phyloP scores from a whole-genome alignment of 2,329 filamentous ascomycete species.

The Penicillium sp. region DNA sequence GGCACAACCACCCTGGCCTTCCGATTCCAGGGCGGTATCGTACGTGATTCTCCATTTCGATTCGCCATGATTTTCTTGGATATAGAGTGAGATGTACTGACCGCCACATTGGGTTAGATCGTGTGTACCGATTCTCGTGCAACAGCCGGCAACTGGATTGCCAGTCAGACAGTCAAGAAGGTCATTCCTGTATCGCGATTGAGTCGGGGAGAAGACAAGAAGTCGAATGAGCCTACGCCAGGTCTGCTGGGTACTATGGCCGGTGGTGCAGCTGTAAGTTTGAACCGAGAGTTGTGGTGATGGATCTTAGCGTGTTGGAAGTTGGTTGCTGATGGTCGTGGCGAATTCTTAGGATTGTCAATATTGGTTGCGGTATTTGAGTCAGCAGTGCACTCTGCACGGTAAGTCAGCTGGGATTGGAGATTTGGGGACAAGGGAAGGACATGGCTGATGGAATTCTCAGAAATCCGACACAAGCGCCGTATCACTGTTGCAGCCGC shows the following conservation, averaged over 20 bases:
- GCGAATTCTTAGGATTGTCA: slow-evolving; percentile 72
- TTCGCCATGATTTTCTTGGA: neutral
- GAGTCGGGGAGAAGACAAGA: slow-evolving; percentile 41
- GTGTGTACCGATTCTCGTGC: slow-evolving; percentile 97
- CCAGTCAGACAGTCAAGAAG: slow-evolving; percentile 99
- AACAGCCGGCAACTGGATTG: slow-evolving; percentile 98
- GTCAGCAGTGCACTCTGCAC: slow-evolving; percentile 98
- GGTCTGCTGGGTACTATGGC: slow-evolving; percentile 92
- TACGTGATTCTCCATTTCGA: slow-evolving; percentile 25
- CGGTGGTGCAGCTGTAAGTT: slow-evolving; percentile 81
- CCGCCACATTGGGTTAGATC: slow-evolving; percentile 52
- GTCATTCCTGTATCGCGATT: slow-evolving; percentile 64
- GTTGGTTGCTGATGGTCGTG: slow-evolving; percentile 13
- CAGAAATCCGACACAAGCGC: slow-evolving; percentile 92
- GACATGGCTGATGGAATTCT: slow-evolving; percentile 3
- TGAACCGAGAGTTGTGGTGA: neutral
- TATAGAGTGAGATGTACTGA: neutral
- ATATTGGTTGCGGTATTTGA: slow-evolving; percentile 98
- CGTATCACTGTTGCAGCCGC: slow-evolving; percentile 96
- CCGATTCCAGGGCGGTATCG: slow-evolving; percentile 94
- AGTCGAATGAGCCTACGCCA: slow-evolving; percentile 33
- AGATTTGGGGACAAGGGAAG: neutral
- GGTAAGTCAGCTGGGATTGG: slow-evolving; percentile 40
- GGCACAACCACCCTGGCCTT: slow-evolving; percentile 97
- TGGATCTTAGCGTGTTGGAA: neutral